Base-by-base conservation (phyloP, 306 rosid species). In the Psophocarpus tetragonolobus region DNA sequence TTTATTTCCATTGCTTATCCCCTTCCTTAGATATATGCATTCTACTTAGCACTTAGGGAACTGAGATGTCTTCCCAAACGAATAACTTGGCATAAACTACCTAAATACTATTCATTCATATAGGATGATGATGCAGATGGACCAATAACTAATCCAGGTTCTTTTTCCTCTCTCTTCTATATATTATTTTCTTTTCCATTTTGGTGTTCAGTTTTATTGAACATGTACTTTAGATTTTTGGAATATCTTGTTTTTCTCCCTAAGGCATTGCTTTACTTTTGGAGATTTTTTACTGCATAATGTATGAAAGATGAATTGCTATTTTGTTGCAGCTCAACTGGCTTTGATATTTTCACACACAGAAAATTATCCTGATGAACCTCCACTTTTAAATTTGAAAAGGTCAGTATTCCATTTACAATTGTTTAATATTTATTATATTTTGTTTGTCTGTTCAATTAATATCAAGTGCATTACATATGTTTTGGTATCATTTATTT, bases 331-430 rank as follows among this genome's bases (percentile, higher is more conserved):
- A 92, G 99, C 93, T 88, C 90, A 91, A 90, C 84, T 96, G 87
- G 98, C 81, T 84, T 90, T 96, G 91, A 87, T 89, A 84, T 96
- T 96, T 82, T 76, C 97, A 7, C 99, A 96, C 82, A 91, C 93
- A 73, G 92, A 92, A 84, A 96, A 56, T 50, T 96, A 96, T 88
- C 99, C 99, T 5, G 98, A 96, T n/a, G 99, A 96, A 76, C 96
- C 97, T 84, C 99, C 99, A 1, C 98, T 96, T 84, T 78, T 96
- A 81, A 96, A 87, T 74, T 80, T 96, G 81, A 91, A 71, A 85
- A 96, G 97, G 98, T 96, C 69, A 62, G 76, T 79, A 27, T 53
- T 50, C 26, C 65, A 44, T 5, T 41, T 12, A 4, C 39, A 29
- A 30, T 48, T 6, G 4, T 48, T 4, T 76, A 15, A 44, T 68